Base-by-base conservation (phyloP, 2,329 filamentous ascomycete species). In the Thermomyces lanuginosus region DNA sequence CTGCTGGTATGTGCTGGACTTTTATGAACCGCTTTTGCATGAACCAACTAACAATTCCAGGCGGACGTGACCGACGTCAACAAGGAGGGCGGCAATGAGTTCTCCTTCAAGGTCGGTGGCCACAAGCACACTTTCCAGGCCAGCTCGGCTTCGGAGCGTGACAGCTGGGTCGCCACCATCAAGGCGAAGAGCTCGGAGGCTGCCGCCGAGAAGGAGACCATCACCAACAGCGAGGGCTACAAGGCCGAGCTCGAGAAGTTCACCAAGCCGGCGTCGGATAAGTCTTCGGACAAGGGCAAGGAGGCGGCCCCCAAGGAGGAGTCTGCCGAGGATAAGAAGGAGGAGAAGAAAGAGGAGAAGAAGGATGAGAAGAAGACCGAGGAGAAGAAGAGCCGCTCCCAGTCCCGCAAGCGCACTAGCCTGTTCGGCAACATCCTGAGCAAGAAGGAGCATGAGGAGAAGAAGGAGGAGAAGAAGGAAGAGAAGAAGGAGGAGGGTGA, bases 91-190 rank as follows among this genome's bases (percentile, higher is more conserved):
- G 49, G 68, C 39, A 68, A 70, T 59, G 84, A 89, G 60, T 92
- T 98, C 65, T 64, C 72, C 48, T 78, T 95, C 65, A 80, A 76
- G 51, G 60, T 79, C 49, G 74, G 77, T 58, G 78, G 77, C 42
- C 76, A 91, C 61, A 92, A 92, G 72, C 83, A 93, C 69, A 69
- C 69, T 34, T 92, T 98, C 68, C 86, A 93, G 70, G 81, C 86
- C 31, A 47, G 63, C 44, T 75, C 49, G 45, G 45, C 69, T 25
- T 62, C 71, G 33, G 83, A 93, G 61, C 83, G 86, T 50, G 82
- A 92, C 56, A 81, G 78, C 67, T 95, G 89, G 89, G 71, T 92
- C 45, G 61, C 72, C 36, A 77, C 84, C 47, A 55, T 92, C 42
- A 83, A 89, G 69, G 60, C 69, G 46, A 81, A 84, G 65, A 69